These are phyloP conservation scores for Tylopilus sp. DNA, from an alignment of 1,284 basidiomycete species.

Conservation along the genomic window DNA sequence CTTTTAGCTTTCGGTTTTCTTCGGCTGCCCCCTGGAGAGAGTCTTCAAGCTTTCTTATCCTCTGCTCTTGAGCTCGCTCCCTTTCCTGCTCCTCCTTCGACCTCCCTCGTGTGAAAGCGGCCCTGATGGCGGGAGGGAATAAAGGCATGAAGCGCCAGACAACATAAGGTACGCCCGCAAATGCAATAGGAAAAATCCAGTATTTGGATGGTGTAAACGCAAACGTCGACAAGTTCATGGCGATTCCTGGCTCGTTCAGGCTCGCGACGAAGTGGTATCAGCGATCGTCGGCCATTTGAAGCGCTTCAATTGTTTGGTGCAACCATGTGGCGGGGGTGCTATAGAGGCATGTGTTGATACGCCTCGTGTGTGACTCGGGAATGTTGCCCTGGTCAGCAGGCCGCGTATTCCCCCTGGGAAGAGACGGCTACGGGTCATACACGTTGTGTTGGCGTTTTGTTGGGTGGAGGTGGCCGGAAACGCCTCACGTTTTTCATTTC, in stretches of 20 bases:
- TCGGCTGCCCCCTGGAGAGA: slow-evolving; percentile 3
- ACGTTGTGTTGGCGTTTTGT: slow-evolving; percentile 21
- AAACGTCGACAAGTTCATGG: slow-evolving; percentile 32
- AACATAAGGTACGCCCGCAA: slow-evolving; percentile 29
- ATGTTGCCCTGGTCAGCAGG: not conserved
- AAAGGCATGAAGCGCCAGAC: slow-evolving; percentile 19
- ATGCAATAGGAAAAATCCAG: slow-evolving; percentile 29
- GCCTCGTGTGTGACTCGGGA: slow-evolving; percentile 22
- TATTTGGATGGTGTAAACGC: slow-evolving; percentile 29
- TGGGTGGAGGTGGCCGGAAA: not conserved
- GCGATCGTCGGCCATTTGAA: slow-evolving; percentile 27
- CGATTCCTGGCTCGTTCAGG: slow-evolving; percentile 16
- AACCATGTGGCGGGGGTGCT: slow-evolving; percentile 28
- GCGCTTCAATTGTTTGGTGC: slow-evolving; percentile 24
- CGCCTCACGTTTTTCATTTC: slow-evolving; percentile 27
- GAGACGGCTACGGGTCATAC: slow-evolving; percentile 2
- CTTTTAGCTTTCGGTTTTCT: slow-evolving; percentile 19
- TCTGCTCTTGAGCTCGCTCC: slow-evolving; percentile 12
- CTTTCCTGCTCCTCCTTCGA: slow-evolving; percentile 25
- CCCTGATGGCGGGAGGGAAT: not conserved
- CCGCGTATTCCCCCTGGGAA: slow-evolving; percentile 14
- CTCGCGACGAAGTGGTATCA: slow-evolving; percentile 14
- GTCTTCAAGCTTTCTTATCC: slow-evolving; percentile 17
- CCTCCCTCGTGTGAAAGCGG: not conserved
- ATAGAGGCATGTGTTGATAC: slow-evolving; percentile 18